Evolutionary conservation across 371 early-diverging fungal species (phyloP).

Genomic region (Lichtheimia hyalospora): DNA sequence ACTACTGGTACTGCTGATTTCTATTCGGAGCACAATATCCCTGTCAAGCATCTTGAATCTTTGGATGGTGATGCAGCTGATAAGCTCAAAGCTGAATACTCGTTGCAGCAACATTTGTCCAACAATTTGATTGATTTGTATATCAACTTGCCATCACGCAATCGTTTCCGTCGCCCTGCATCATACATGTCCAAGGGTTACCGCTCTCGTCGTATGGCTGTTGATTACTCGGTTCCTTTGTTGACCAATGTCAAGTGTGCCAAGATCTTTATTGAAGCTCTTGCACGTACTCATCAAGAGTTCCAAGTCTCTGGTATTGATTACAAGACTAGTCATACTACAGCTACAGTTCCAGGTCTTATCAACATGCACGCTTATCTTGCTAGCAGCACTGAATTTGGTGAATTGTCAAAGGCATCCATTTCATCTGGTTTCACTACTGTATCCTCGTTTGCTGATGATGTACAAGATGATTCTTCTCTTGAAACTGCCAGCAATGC

Average conservation of each 20-base stretch:
- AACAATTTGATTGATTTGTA: slow-evolving; percentile 97
- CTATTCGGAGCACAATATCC: slow-evolving; percentile 87
- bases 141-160: slow-evolving; percentile 95
- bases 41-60: slow-evolving; percentile 86
- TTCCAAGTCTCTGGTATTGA: slow-evolving; percentile 82
- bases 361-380: slow-evolving; percentile 77
- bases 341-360: slow-evolving; percentile 84
- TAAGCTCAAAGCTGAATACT: slow-evolving; percentile 86
- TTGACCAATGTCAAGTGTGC: slow-evolving; percentile 98
- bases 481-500: slow-evolving; percentile 55
- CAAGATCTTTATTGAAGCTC: slow-evolving; percentile 94
- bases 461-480: slow-evolving; percentile 55
- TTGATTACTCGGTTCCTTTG: slow-evolving; percentile 93
- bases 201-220: slow-evolving; percentile 93
- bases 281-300: slow-evolving; percentile 68
- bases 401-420: slow-evolving; percentile 67
- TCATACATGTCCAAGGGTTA: slow-evolving; percentile 95
- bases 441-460: slow-evolving; percentile 57
- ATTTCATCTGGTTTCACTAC: slow-evolving; percentile 87
- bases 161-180: slow-evolving; percentile 94
- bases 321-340: slow-evolving; percentile 84
- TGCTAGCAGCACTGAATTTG: slow-evolving; percentile 57
- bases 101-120: slow-evolving; percentile 88
- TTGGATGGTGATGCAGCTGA: slow-evolving; percentile 53
- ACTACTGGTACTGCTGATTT: slow-evolving; percentile 96